phyloP scores from a whole-genome alignment of 2,329 filamentous ascomycete species.

The Exutisphaerella laricina region DNA sequence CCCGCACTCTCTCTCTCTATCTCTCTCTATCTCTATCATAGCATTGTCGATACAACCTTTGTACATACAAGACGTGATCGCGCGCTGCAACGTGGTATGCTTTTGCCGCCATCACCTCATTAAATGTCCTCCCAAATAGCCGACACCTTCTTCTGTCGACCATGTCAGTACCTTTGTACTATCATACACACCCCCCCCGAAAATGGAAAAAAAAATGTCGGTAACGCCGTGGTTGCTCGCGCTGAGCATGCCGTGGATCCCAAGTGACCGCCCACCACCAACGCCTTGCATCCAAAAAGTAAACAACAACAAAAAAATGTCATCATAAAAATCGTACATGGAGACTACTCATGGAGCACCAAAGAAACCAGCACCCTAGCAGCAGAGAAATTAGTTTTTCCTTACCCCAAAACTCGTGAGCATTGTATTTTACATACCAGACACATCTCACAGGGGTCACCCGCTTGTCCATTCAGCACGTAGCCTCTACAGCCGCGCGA shows the following conservation, averaged over 20 bases:
- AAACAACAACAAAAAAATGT: too few species aligned
- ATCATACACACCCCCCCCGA: too few species aligned
- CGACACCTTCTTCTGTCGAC: not conserved
- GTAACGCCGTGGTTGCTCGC: not conserved
- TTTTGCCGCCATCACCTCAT: not conserved
- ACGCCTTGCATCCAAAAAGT: conserved; percentile 8
- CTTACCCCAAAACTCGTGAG: too few species aligned
- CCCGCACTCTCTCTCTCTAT: too few species aligned
- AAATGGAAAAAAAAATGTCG: not conserved
- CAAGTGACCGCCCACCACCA: not conserved
- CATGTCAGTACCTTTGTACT: not conserved
- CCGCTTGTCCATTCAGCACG: conserved; percentile 31
- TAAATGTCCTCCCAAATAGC: not conserved
- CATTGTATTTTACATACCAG: conserved; percentile 24
- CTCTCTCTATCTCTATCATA: too few species aligned
- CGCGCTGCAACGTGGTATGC: not conserved
- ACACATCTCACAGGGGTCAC: conserved; percentile 33
- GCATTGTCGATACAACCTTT: too few species aligned
- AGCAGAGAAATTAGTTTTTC: too few species aligned
- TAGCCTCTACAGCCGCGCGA: conserved; percentile 35
- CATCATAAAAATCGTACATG: not conserved
- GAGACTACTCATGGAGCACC: conserved; percentile 17
- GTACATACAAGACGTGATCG: not conserved
- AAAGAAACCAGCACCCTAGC: conserved; percentile 32
- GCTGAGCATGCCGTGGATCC: not conserved